A percentile compares a stretch with the other conserved stretches of the same genome.
These are phyloP conservation scores for Globisporangium spiculum DNA, from an alignment of 352 stramenopile genomes.

Conservation along the genomic window DNA sequence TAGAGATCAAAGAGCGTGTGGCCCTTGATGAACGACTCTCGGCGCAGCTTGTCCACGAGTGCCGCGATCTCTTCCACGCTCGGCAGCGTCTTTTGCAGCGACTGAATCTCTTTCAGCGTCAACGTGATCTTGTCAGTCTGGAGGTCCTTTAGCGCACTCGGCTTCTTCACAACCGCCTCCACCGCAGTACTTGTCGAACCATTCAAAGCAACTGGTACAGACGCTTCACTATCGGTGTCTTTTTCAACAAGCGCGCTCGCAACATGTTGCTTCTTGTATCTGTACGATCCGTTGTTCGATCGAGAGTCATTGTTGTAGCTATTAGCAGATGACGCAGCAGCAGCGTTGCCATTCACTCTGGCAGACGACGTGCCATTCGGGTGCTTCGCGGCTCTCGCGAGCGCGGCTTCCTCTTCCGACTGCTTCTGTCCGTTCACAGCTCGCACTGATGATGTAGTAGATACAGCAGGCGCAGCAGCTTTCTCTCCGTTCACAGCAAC, in stretches of 20 bases:
- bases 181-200: neutral
- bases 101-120: slow-evolving; percentile 70
- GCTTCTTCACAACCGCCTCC: slow-evolving; percentile 11
- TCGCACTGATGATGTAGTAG: neutral
- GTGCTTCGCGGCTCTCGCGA: slow-evolving; percentile 13
- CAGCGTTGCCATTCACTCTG: slow-evolving; percentile 2
- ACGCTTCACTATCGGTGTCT: neutral
- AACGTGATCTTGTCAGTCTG: slow-evolving; percentile 66
- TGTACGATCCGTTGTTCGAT: neutral
- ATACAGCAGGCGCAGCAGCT: neutral
- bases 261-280: slow-evolving; percentile 12
- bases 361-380: slow-evolving; percentile 9
- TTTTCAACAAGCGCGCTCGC: neutral
- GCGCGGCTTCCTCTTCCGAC: slow-evolving; percentile 14
- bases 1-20: slow-evolving; percentile 84
- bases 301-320: neutral
- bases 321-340: neutral
- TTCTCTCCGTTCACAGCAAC: neutral
- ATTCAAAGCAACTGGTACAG: neutral
- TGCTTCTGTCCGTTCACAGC: slow-evolving; percentile 14
- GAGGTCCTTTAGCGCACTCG: slow-evolving; percentile 32
- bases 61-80: slow-evolving; percentile 60
- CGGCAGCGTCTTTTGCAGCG: slow-evolving; percentile 72
- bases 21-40: slow-evolving; percentile 71
- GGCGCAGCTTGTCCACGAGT: slow-evolving; percentile 57